These are phyloP conservation scores for Lycium ferocissimum DNA, from an alignment of 257 asterid species.

Conservation along the genomic window DNA sequence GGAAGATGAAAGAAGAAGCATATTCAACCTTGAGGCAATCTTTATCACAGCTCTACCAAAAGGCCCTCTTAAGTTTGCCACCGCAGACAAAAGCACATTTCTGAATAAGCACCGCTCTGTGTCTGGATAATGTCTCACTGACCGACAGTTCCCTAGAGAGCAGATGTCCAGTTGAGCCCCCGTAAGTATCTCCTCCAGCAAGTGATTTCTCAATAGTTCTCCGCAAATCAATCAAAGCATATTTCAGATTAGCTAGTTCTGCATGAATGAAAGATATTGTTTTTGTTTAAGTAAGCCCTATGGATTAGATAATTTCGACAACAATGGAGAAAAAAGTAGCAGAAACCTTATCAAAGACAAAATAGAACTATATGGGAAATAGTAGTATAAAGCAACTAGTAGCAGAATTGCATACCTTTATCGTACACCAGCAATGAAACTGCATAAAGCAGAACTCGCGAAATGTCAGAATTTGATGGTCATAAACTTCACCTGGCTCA, in stretches of 20 bases:
- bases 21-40: conserved; percentile 18
- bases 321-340: neutral
- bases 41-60: neutral
- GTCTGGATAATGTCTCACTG: neutral
- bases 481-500: conserved; percentile 4
- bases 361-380: neutral
- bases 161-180: neutral
- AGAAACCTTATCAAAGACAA: neutral
- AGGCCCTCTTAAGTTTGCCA: neutral
- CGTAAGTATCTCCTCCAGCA: conserved; percentile 14
- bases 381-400: neutral
- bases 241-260: neutral
- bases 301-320: neutral
- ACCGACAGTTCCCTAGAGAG: neutral
- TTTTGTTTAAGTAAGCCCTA: neutral
- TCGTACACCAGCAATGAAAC: neutral
- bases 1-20: neutral
- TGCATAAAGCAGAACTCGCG: neutral
- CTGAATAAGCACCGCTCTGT: neutral
- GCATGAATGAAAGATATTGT: neutral
- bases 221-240: conserved; percentile 4
- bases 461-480: neutral
- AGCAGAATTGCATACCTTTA: neutral
- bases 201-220: conserved; percentile 17
- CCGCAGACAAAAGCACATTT: conserved; percentile 1